phyloP scores from a whole-genome alignment of 176 grass and related monocot species.

The Aegilops tauschii region DNA sequence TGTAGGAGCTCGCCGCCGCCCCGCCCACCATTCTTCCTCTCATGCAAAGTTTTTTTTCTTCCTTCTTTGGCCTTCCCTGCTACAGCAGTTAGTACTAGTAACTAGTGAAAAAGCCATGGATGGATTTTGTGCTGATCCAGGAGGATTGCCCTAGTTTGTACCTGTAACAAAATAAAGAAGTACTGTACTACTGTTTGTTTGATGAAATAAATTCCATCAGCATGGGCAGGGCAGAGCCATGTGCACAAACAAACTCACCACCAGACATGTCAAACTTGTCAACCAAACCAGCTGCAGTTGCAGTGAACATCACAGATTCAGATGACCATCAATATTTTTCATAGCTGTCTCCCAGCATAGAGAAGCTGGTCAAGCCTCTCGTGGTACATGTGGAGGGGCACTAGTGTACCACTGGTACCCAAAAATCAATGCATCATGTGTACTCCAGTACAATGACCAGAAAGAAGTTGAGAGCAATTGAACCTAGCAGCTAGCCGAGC shows the following conservation, averaged over 20 bases:
- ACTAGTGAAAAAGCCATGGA: neutral
- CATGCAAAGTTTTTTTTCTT: neutral
- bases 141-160: neutral
- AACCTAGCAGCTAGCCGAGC: neutral
- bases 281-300: neutral
- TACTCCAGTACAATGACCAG: neutral
- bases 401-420: neutral
- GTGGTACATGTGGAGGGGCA: neutral
- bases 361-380: constrained; percentile 10
- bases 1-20: too few relatives aligned
- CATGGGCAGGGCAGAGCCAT: neutral
- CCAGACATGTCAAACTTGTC: neutral
- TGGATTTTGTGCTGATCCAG: neutral
- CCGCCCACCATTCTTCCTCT: neutral
- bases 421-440: constrained; percentile 5
- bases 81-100: neutral
- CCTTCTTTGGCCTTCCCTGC: neutral
- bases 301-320: neutral
- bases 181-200: neutral
- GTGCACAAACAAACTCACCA: neutral
- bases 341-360: neutral
- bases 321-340: neutral
- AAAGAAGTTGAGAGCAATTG: neutral
- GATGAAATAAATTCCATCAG: neutral
- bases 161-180: neutral